Evolutionary conservation across 345 rosid genomes (phyloP).

Genomic region (Ailanthus altissimus): DNA sequence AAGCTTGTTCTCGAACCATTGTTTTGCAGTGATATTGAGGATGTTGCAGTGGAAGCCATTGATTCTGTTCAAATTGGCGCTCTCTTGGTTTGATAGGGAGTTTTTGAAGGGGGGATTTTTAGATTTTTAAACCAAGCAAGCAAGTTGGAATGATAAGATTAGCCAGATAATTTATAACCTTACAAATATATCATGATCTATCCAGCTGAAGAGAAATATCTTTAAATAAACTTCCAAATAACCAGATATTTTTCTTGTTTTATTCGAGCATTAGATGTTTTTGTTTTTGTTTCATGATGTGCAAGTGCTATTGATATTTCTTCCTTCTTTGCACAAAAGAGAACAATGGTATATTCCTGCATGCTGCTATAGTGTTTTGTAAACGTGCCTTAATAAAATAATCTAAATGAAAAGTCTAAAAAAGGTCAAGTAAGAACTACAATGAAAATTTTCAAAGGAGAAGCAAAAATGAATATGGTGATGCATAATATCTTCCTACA

Average conservation of each 20-base stretch:
- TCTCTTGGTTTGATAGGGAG: constrained; percentile 10
- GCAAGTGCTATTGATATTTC: constrained; percentile 18
- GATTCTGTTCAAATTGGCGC: constrained; percentile 20
- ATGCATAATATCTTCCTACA: too few species aligned
- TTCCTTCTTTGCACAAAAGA: neutral
- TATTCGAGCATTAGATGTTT: neutral
- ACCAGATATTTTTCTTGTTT: constrained; percentile 11
- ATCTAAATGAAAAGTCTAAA: too few species aligned
- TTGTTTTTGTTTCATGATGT: neutral
- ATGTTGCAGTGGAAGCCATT: constrained; percentile 40
- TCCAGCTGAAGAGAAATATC: constrained; percentile 30
- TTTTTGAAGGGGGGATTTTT: constrained; percentile 15
- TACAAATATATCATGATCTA: constrained; percentile 28
- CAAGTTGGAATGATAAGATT: constrained; percentile 24
- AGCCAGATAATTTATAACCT: constrained; percentile 23
- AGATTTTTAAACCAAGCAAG: neutral
- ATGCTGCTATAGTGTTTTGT: neutral
- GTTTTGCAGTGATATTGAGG: constrained; percentile 29
- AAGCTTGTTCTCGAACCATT: constrained; percentile 34
- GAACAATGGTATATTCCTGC: constrained; percentile 16
- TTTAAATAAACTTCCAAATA: constrained; percentile 29
- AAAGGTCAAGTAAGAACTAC: neutral
- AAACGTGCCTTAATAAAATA: constrained; percentile 11
- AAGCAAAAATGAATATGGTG: too few species aligned
- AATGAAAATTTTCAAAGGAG: neutral